Base-by-base conservation (phyloP, 2,329 filamentous ascomycete species). In the Kalaharituber pfeilii region DNA sequence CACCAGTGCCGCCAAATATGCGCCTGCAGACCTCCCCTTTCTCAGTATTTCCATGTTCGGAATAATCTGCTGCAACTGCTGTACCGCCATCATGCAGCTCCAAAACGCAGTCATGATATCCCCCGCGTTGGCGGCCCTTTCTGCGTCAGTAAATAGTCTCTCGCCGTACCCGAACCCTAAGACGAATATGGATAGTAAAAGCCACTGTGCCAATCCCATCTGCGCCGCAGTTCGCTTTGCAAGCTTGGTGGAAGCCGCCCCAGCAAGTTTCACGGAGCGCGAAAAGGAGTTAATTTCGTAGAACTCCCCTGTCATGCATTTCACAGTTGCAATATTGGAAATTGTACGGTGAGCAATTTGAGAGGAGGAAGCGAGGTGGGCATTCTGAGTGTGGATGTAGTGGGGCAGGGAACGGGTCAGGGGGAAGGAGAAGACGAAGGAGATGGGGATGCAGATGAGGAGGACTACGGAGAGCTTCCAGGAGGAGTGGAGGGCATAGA, bases 111-210 rank as follows among this genome's bases (percentile, higher is more conserved):
- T 91, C 45, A 95, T 67, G 2, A 94, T 77, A 53, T 81, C 72
- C 0, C 81, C 84, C 0, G 85, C 70, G 9, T 0, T 73, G 66
- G 1, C 78, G 79, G 1, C 75, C 68, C 8, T 73, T 71, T 8
- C 6, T 22, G 22, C 11, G 11, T 22, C 13, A 5, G n/a, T 11
- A 22, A 25, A 91, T 79, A 1, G 94, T 73, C 1, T 77, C 71
- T 26, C 82, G 76, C 87, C 88, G 62, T 88, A 94, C 78, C 85
- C 94, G 64, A 96, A 95, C 0, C 87, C 88, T 55, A 87, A 76
- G 0, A 93, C 81, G 60, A 96, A 95, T 66, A 95, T 80, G 1
- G 73, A 74, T 2, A 86, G 75, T 27, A 82, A 80, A 70, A 87
- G 80, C 60, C 93, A 77, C 49, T 82, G 80, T 51, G 85, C 74